Base-by-base conservation (phyloP, 331 rosid genomes). In the Cydonia oblonga region DNA sequence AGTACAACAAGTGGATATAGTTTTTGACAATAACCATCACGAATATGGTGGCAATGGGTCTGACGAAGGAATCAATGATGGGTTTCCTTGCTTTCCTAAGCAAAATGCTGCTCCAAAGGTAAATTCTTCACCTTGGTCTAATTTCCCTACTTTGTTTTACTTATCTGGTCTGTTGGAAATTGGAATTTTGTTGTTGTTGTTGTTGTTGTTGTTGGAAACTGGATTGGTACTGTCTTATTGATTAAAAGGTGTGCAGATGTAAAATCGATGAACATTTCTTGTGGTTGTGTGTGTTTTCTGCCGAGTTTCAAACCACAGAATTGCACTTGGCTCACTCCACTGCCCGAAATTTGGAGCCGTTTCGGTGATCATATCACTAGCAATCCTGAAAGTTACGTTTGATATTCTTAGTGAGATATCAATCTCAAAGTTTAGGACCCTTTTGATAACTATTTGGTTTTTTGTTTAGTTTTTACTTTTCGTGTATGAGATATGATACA, bases 81-180 rank as follows among this genome's bases (percentile, higher is more conserved):
- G 0, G 46, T 40, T 40, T 40, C 46, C 46, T 40, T 40, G 46
- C 46, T 3, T 33, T 12, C 58, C 58, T 52, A 52, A 84, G 77
- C 90, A 81, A 59, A 82, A 82, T 60, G 80, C 82, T 40, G 46
- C 46, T 40, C 46, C 46, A 38, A 88, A 90, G 92, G 87, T 88
- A 69, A 70, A 71, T 33, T 18, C 33, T 1, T 40, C n/a, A 59
- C 44, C 28, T 20, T 19, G 23, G n/a, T 5, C 3, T 32, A 19
- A n/a, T 15, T 19, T 18, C 68, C 33, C 22, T 4, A 63, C 20
- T 9, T 9, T 30, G 13, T 63, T 33, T 63, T 4, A 30, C 28
- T 62, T 29, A 16, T 28, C 5, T 40, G 66, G 8, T 29, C 2
- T n/a, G 40, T 64, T 64, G 0, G 51, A 65, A 30, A 26, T 16